Evolutionary conservation across 805 yeast genomes (phyloP).

Genomic region (Ogataea neopini): DNA sequence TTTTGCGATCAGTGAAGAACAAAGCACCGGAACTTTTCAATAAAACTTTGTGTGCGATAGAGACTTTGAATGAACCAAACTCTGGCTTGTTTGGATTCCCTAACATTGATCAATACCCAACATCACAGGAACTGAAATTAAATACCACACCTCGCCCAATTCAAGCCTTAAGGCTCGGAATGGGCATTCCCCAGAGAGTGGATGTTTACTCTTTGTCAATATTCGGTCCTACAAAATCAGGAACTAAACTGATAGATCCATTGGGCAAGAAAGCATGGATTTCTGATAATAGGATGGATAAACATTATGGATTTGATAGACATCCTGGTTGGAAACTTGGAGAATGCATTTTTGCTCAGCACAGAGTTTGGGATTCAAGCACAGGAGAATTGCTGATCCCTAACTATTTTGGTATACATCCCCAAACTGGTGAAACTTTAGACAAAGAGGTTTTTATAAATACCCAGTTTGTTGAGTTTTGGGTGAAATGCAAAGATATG

Average conservation of each 20-base stretch:
- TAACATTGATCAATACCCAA: slow-evolving; percentile 56
- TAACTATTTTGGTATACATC: slow-evolving; percentile 50
- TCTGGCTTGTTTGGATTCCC: slow-evolving; percentile 68
- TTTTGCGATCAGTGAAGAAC: slow-evolving; percentile 43
- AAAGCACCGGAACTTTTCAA: slow-evolving; percentile 47
- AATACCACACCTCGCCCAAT: slow-evolving; percentile 84
- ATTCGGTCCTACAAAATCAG: slow-evolving; percentile 74
- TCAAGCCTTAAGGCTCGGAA: slow-evolving; percentile 72
- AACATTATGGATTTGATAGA: slow-evolving; percentile 71
- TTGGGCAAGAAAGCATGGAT: slow-evolving; percentile 73
- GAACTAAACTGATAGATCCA: slow-evolving; percentile 60
- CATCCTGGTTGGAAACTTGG: slow-evolving; percentile 67
- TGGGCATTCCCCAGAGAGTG: slow-evolving; percentile 70
- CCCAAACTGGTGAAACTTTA: slow-evolving; percentile 40
- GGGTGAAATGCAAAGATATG: slow-evolving; percentile 47
- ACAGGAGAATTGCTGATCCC: slow-evolving; percentile 45
- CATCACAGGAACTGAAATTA: slow-evolving; percentile 63
- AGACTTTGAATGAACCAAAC: slow-evolving; percentile 84
- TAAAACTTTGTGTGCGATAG: slow-evolving; percentile 68
- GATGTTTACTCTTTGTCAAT: slow-evolving; percentile 70
- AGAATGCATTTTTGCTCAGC: slow-evolving; percentile 76
- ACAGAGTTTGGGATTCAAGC: slow-evolving; percentile 69
- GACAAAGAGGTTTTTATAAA: slow-evolving; percentile 62
- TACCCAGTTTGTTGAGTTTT: slow-evolving; percentile 63
- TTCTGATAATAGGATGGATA: slow-evolving; percentile 51